Evolutionary conservation across 2,329 filamentous ascomycete genomes (phyloP), one percentile per base, ranked within the genome.

Genomic region (Ascosphaera apis): DNA sequence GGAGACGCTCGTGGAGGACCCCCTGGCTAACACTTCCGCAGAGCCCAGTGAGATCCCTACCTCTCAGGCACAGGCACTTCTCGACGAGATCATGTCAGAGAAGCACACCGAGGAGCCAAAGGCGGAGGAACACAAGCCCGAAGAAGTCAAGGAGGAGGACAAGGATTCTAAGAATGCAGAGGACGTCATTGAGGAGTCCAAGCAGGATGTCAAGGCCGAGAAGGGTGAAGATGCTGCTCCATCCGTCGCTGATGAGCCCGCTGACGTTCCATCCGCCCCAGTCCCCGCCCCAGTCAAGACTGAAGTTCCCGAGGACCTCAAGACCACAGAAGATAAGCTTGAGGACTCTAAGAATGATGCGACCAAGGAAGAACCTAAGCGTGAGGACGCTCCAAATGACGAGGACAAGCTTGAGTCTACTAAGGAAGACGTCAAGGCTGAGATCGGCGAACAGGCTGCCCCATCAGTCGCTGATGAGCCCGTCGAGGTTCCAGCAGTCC

Each of bases 241-340:
- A 30, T 30, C 27, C 5, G 27, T 45, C 31, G 39, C 40, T 25
- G 44, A 46, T 30, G 41, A 44, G 37, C 43, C 44, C 31, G 45
- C 47, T 36, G 53, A 52, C 39, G 44, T 50, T 16, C 42, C 53
- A 38, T 45, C 51, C 36, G 50, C 50, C 13, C 49, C 53, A 33
- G 47, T 51, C 19, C 48, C 56, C 17, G 49, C 57, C 40, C 50
- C 36, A 19, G 31, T 35, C 11, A 33, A 34, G 27, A 30, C 23
- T 15, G 31, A 33, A 21, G 33, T 25, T 15, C n/a, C 18, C n/a
- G 23, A 34, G 4, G n/a, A 5, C n/a, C 8, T 12, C 27, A 30
- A 30, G 27, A 16, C 18, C 12, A 21, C 27, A 30, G 27, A 30
- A 13, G 27, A 30, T 30, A 30, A 13, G n/a, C 27, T 12, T 11